Conservation (phyloP, 352 stramenopile species). For the Phytopythium litorale region DNA sequence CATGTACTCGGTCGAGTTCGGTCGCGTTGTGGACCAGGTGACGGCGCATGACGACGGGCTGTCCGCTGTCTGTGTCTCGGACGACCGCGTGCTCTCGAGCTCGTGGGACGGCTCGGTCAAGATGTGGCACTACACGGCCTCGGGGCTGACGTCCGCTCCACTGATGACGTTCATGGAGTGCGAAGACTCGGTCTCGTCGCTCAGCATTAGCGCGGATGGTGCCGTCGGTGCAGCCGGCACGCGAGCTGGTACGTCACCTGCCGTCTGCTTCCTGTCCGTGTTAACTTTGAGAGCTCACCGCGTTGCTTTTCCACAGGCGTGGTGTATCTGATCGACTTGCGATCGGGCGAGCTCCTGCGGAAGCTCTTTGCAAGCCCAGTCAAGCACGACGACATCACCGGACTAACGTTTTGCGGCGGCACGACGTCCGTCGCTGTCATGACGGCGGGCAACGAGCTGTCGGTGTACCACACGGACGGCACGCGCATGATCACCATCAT, state of each 20-base stretch:
- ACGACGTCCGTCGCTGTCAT: constrained; percentile 54
- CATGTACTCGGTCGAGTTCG: constrained; percentile 86
- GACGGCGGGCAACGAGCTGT: constrained; percentile 67
- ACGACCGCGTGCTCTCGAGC: constrained; percentile 68
- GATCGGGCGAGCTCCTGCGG: constrained; percentile 56
- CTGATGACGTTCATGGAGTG: constrained; percentile 74
- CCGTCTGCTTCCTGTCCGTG: not conserved
- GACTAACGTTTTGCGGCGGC: constrained; percentile 61
- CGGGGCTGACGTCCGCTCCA: constrained; percentile 57
- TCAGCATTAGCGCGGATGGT: constrained; percentile 71
- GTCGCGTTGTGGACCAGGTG: constrained; percentile 76
- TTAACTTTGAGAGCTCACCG: not conserved
- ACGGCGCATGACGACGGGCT: constrained; percentile 77
- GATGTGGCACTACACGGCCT: constrained; percentile 72
- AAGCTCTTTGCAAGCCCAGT: constrained; percentile 57
- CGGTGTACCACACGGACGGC: constrained; percentile 57
- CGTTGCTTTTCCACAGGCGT: constrained; percentile 23
- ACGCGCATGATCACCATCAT: constrained; percentile 56
- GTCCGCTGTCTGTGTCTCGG: constrained; percentile 69
- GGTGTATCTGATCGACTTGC: constrained; percentile 70
- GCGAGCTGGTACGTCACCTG: constrained; percentile 38
- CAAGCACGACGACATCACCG: constrained; percentile 48
- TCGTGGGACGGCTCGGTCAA: constrained; percentile 81
- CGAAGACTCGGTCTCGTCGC: constrained; percentile 59
- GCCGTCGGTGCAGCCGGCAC: constrained; percentile 55